Conservation (phyloP, 2,329 filamentous ascomycete species). For the Ascochyta fabae region DNA sequence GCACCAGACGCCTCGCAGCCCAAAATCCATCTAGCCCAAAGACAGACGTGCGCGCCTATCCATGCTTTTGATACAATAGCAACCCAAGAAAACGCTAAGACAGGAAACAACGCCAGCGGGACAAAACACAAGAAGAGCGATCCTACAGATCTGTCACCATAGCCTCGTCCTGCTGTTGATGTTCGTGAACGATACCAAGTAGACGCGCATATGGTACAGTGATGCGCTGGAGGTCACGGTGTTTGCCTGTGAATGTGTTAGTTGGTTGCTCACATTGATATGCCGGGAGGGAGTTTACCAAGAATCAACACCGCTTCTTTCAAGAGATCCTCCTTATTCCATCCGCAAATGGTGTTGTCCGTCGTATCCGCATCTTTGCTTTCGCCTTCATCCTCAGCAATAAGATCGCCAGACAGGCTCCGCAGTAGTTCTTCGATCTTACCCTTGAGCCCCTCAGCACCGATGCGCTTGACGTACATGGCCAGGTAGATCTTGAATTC, state of each 20-base stretch:
- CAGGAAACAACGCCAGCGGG: slow-evolving; percentile 1
- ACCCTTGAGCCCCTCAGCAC: slow-evolving; percentile 81
- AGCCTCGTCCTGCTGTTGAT: slow-evolving; percentile 35
- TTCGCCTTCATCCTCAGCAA: slow-evolving; percentile 65
- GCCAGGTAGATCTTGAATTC: slow-evolving; percentile 95
- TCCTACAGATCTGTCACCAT: slow-evolving; percentile 46
- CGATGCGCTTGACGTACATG: slow-evolving; percentile 96
- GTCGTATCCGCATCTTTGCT: slow-evolving; percentile 58
- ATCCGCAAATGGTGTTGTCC: slow-evolving; percentile 83
- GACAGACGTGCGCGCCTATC: slow-evolving; percentile 5
- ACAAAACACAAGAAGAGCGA: not conserved
- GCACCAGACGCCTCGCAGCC: slow-evolving; percentile 10
- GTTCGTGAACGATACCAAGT: slow-evolving; percentile 43
- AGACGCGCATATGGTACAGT: slow-evolving; percentile 92
- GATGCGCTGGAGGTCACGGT: slow-evolving; percentile 88
- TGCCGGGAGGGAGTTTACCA: slow-evolving; percentile 60
- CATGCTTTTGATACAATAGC: slow-evolving; percentile 18
- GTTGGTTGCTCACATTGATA: slow-evolving; percentile 13
- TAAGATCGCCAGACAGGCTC: slow-evolving; percentile 75
- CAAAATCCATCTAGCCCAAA: slow-evolving; percentile 4
- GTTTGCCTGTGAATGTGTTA: slow-evolving; percentile 74
- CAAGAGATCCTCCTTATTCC: slow-evolving; percentile 84
- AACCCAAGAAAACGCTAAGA: slow-evolving; percentile 15
- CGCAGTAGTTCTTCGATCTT: slow-evolving; percentile 95
- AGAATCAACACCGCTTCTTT: slow-evolving; percentile 92